These are phyloP conservation scores for Rhodotorula sp. DNA, from an alignment of 1,284 basidiomycete species.

Conservation along the genomic window DNA sequence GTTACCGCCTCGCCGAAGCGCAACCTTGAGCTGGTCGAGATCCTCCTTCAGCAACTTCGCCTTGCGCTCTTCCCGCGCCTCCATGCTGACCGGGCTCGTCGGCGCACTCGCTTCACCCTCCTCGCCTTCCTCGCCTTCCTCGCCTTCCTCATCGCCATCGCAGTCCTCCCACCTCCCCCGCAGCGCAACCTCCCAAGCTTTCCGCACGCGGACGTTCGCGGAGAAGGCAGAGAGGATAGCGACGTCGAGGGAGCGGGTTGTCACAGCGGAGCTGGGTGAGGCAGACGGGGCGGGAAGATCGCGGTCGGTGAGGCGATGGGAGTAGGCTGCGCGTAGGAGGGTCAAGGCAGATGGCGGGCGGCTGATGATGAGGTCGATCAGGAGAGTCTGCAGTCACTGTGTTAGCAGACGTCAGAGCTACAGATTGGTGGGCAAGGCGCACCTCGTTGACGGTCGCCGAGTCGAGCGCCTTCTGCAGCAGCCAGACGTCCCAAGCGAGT, in stretches of 20 bases:
- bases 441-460: slow-evolving; percentile 28
- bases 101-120: background rate
- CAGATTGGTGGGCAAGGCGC: background rate
- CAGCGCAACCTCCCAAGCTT: slow-evolving; percentile 34
- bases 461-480: slow-evolving; percentile 28
- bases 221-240: slow-evolving; percentile 27
- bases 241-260: slow-evolving; percentile 28
- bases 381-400: slow-evolving; percentile 14
- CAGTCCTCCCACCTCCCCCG: slow-evolving; percentile 34
- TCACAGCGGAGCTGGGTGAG: background rate
- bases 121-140: background rate
- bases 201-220: slow-evolving; percentile 25
- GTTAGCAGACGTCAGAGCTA: background rate
- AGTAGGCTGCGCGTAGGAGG: slow-evolving; percentile 31
- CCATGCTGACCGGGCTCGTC: background rate
- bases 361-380: slow-evolving; percentile 32
- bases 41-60: slow-evolving; percentile 25
- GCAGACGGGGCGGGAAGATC: background rate
- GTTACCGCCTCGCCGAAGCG: slow-evolving; percentile 30
- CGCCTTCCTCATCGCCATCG: background rate
- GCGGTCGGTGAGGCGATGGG: slow-evolving; percentile 12
- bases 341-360: slow-evolving; percentile 29
- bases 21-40: slow-evolving; percentile 37
- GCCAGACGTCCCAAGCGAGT: slow-evolving; percentile 31
- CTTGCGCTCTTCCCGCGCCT: slow-evolving; percentile 4